Evolutionary conservation across 768 basidiomycete genomes (phyloP).

Genomic region (Agrocybe pediades): DNA sequence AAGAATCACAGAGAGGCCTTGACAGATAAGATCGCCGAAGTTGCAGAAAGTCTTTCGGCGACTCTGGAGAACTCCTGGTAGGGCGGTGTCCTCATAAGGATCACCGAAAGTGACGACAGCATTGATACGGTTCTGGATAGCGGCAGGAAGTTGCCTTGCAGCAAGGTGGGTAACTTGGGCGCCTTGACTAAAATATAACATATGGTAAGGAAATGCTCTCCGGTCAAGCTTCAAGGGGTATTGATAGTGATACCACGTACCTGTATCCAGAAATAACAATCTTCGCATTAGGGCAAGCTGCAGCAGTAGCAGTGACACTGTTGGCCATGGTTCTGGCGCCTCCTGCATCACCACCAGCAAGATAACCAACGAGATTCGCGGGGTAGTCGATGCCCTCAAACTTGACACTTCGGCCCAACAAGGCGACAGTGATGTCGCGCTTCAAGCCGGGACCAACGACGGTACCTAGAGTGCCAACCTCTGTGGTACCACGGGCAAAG

Average conservation of each 20-base stretch:
- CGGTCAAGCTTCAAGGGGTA: neutral
- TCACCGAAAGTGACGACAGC: constrained; percentile 39
- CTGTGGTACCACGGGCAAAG: constrained; percentile 39
- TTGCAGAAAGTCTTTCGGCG: constrained; percentile 29
- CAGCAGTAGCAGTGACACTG: constrained; percentile 27
- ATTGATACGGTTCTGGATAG: constrained; percentile 25
- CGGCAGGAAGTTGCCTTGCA: constrained; percentile 30
- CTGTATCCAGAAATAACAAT: constrained; percentile 38
- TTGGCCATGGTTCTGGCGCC: constrained; percentile 36
- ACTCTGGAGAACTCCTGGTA: constrained; percentile 27
- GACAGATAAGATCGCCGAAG: constrained; percentile 32
- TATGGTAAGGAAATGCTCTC: constrained; percentile 5
- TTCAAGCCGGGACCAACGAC: constrained; percentile 39
- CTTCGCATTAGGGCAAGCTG: constrained; percentile 29
- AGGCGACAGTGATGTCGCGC: constrained; percentile 25
- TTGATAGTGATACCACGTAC: constrained; percentile 9
- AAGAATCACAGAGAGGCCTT: constrained; percentile 11
- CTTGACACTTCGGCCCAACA: constrained; percentile 27
- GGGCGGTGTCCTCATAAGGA: constrained; percentile 28
- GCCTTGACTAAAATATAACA: too few species aligned
- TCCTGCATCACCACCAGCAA: constrained; percentile 35
- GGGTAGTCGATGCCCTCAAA: constrained; percentile 39
- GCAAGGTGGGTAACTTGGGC: constrained; percentile 40
- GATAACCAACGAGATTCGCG: constrained; percentile 34
- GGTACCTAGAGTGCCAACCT: constrained; percentile 31